Percentiles rank a stretch among this genome's conserved stretches.
phyloP scores from a whole-genome alignment of 2,329 filamentous ascomycete species.

The Pseudogymnoascus sp. region DNA sequence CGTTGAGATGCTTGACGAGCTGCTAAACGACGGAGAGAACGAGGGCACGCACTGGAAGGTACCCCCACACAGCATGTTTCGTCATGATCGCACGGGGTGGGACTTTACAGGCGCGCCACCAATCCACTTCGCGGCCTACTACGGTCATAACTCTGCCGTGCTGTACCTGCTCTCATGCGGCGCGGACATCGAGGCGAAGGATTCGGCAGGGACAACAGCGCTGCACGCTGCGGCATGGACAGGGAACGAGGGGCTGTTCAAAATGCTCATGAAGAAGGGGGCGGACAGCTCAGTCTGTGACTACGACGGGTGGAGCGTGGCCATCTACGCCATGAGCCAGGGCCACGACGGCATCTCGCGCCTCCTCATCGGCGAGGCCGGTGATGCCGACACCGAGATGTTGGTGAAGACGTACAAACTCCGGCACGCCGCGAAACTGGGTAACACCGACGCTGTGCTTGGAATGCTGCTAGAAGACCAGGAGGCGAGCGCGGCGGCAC shows the following conservation, averaged over 20 bases:
- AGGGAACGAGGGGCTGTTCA: not conserved
- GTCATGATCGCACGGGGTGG: not conserved
- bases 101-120: constrained; percentile 1
- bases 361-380: not conserved
- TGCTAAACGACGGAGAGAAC: not conserved
- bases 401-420: not conserved
- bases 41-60: not conserved
- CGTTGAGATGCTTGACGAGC: not conserved
- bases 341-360: not conserved
- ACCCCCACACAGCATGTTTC: not conserved
- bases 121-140: not conserved
- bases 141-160: not conserved
- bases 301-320: constrained; percentile 2
- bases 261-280: not conserved
- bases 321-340: not conserved
- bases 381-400: not conserved
- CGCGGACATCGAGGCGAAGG: not conserved
- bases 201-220: not conserved
- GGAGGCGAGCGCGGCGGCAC: not conserved
- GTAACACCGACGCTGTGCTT: not conserved
- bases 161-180: not conserved
- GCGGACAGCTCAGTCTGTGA: not conserved
- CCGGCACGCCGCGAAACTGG: not conserved
- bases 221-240: not conserved
- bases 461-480: not conserved